Evolutionary conservation across 306 rosid genomes (phyloP).

Genomic region (Vigna angularis): DNA sequence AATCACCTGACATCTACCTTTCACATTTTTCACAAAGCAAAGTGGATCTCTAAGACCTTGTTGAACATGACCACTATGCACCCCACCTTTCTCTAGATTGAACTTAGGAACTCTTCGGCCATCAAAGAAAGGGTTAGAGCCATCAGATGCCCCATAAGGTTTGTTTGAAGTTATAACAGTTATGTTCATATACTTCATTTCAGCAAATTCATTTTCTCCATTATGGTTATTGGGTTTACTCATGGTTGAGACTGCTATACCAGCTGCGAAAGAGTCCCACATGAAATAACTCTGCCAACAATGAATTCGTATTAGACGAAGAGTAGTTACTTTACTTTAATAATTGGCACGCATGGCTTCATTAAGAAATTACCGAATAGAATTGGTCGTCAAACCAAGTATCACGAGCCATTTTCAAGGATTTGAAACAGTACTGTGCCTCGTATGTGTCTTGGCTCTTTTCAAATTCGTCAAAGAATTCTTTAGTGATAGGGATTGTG

Average conservation of each 20-base stretch:
- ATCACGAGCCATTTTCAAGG: conserved; percentile 85
- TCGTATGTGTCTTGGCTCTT: conserved; percentile 69
- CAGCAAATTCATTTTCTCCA: conserved; percentile 86
- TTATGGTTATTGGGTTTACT: conserved; percentile 53
- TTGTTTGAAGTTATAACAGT: conserved; percentile 86
- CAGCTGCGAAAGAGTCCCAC: conserved; percentile 93
- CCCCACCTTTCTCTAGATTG: conserved; percentile 66
- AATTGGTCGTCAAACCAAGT: conserved; percentile 74
- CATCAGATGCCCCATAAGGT: conserved; percentile 82
- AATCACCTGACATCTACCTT: conserved; percentile 82
- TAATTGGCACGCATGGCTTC: background rate
- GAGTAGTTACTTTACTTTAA: conserved; percentile 25
- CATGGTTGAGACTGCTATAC: conserved; percentile 86
- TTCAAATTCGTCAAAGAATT: conserved; percentile 74
- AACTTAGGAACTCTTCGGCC: conserved; percentile 67
- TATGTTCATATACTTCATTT: conserved; percentile 85
- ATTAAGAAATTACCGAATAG: conserved; percentile 60
- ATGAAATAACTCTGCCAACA: conserved; percentile 78
- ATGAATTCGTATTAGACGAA: background rate
- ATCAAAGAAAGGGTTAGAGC: conserved; percentile 85
- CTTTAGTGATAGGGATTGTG: conserved; percentile 74
- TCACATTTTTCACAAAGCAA: conserved; percentile 72
- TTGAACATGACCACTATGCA: conserved; percentile 91
- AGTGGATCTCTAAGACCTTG: conserved; percentile 82
- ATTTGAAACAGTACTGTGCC: conserved; percentile 80